Evolutionary conservation across 2,329 filamentous ascomycete species (phyloP), one percentile per base, ranked within the genome.

Genomic region (Venturiaceae sp.): DNA sequence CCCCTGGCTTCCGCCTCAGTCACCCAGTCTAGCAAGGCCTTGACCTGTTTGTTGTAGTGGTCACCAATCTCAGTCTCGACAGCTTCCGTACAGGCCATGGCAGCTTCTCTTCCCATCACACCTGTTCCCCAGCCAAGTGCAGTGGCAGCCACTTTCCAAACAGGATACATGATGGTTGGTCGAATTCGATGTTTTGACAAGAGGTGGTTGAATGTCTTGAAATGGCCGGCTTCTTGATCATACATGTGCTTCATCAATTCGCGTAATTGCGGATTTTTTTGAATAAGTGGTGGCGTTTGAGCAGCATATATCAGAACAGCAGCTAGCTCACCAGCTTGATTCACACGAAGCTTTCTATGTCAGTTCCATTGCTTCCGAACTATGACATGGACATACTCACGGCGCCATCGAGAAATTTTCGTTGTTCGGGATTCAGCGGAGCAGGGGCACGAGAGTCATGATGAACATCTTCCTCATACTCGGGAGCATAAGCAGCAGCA

Each of bases 11-110:
- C 83, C 78, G 91, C 89, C 63, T 86, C 81, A 7, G 82, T 78
- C 59, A 90, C 82, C 86, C 95, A 96, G 62, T 87, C 85, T 39
- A 97, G 72, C 65, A 99, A 75, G 57, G 83, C 81, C 28, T 90
- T 79, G 44, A 99, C 90, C 75, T 99, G 94, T 63, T 85, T 84
- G 70, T 97, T 97, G 72, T 99, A 99, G 74, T 99, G 94, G 30
- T 84, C 84, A 2, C 94, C 94, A 62, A 99, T 99, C 77, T 97
- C 94, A 6, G 92, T 99, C 79, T 99, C 94, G 1, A 99, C 92
- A 1, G 94, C 94, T 74, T 99, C 94, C 0, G 94, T 97, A 71
- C 94, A 99, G 13, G 94, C 94, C 94, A 99, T 99, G 36, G 94
- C 92, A 1, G 92, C 92, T 74, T 97, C 91, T 53, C 90, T 83